phyloP scores from a whole-genome alignment of 768 basidiomycete species.

The Dioszegia aurantiaca region DNA sequence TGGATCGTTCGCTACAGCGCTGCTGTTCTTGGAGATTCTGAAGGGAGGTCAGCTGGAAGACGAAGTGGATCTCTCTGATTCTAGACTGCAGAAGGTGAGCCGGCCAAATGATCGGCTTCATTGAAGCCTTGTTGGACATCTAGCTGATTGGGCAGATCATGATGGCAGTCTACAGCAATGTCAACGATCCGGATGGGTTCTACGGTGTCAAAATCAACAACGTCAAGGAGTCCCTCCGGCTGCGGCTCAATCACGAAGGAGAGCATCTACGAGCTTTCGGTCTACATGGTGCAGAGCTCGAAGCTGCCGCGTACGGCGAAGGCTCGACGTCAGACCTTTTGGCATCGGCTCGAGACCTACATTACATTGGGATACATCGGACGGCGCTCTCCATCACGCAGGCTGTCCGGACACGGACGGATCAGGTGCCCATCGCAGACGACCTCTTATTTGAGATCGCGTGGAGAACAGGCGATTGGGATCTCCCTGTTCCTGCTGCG shows the following conservation, averaged over 20 bases:
- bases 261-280: constrained; percentile 89
- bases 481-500: constrained; percentile 66
- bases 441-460: constrained; percentile 63
- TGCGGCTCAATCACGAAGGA: constrained; percentile 84
- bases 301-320: constrained; percentile 45
- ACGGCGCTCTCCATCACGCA: constrained; percentile 58
- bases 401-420: background rate
- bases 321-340: constrained; percentile 55
- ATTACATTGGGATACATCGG: constrained; percentile 83
- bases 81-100: constrained; percentile 32
- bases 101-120: background rate
- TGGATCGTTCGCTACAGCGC: constrained; percentile 81
- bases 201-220: constrained; percentile 84
- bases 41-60: constrained; percentile 56
- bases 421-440: constrained; percentile 14
- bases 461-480: constrained; percentile 95
- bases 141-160: constrained; percentile 63
- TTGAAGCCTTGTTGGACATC: no score
- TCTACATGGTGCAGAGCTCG: constrained; percentile 80
- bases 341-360: constrained; percentile 74
- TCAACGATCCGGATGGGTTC: constrained; percentile 97
- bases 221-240: constrained; percentile 73
- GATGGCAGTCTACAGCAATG: constrained; percentile 88
- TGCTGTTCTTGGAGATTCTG: constrained; percentile 82
- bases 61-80: constrained; percentile 12